A percentile compares a stretch with the other conserved stretches of the same genome.
Evolutionary conservation across 768 basidiomycete genomes (phyloP).

Genomic region (Pleurotus djamor): DNA sequence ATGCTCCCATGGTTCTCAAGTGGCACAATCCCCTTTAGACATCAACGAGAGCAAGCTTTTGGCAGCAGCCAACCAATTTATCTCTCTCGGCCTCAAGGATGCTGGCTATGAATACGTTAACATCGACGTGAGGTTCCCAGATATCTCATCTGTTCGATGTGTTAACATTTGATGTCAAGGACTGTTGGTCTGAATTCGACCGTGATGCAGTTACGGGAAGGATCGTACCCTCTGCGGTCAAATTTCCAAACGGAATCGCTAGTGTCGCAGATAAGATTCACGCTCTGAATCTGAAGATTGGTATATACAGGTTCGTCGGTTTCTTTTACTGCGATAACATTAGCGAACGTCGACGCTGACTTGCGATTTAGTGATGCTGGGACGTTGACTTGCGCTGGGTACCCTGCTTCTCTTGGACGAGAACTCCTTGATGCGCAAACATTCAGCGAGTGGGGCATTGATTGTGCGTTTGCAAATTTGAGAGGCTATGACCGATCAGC

Average conservation of each 20-base stretch:
- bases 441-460: constrained; percentile 52
- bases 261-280: constrained; percentile 42
- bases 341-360: constrained; percentile 2
- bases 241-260: constrained; percentile 52
- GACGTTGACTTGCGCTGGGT: constrained; percentile 49
- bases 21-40: constrained; percentile 20
- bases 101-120: constrained; percentile 52
- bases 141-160: neutral
- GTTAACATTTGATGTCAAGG: constrained; percentile 22
- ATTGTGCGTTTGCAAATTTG: too few species aligned
- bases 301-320: constrained; percentile 43
- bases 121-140: constrained; percentile 36
- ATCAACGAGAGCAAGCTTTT: constrained; percentile 43
- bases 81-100: constrained; percentile 43
- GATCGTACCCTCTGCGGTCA: constrained; percentile 47
- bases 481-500: neutral
- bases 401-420: constrained; percentile 51
- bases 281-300: constrained; percentile 43
- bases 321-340: neutral
- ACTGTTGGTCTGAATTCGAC: constrained; percentile 42
- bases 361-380: constrained; percentile 56
- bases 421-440: constrained; percentile 50
- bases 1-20: constrained; percentile 14
- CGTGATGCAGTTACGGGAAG: constrained; percentile 37
- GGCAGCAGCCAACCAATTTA: constrained; percentile 43